These are phyloP conservation scores for Gaeumannomyces tritici DNA, from an alignment of 2,329 filamentous ascomycete genomes.

Conservation along the genomic window DNA sequence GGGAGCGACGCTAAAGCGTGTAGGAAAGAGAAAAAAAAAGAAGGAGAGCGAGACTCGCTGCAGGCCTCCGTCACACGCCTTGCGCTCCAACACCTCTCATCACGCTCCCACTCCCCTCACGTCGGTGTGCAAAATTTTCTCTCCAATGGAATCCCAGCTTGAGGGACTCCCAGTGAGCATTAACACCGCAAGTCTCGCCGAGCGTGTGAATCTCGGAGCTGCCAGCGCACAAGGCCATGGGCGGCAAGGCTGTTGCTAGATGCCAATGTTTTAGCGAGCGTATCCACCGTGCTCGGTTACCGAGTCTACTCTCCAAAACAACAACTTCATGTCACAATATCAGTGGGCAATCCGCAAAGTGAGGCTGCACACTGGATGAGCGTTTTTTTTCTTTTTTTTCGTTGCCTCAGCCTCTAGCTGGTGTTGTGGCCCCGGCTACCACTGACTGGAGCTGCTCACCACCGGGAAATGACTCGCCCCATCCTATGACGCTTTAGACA, in stretches of 20 bases:
- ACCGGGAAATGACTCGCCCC: neutral
- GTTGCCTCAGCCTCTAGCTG: too few relatives aligned
- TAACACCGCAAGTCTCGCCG: neutral
- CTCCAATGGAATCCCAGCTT: neutral
- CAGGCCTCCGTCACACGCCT: neutral
- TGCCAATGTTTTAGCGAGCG: neutral
- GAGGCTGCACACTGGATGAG: too few relatives aligned
- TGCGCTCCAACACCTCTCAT: too few relatives aligned
- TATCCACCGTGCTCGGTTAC: neutral
- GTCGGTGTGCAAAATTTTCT: neutral
- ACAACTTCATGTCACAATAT: too few relatives aligned
- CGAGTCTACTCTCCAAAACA: too few relatives aligned
- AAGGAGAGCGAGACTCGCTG: neutral
- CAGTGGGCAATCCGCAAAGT: neutral
- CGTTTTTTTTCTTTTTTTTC: too few relatives aligned
- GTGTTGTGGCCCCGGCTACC: neutral
- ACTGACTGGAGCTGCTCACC: neutral
- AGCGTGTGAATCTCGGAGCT: neutral
- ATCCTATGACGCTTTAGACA: neutral
- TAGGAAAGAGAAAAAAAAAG: neutral
- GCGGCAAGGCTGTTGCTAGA: neutral
- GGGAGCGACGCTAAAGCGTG: neutral
- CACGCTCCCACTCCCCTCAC: too few relatives aligned
- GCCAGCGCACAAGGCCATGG: too few relatives aligned
- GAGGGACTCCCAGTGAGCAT: too few relatives aligned